A percentile compares a stretch with the other conserved stretches of the same genome.
Conservation (phyloP, 352 stramenopile species). For the Phytophthora quininea region DNA sequence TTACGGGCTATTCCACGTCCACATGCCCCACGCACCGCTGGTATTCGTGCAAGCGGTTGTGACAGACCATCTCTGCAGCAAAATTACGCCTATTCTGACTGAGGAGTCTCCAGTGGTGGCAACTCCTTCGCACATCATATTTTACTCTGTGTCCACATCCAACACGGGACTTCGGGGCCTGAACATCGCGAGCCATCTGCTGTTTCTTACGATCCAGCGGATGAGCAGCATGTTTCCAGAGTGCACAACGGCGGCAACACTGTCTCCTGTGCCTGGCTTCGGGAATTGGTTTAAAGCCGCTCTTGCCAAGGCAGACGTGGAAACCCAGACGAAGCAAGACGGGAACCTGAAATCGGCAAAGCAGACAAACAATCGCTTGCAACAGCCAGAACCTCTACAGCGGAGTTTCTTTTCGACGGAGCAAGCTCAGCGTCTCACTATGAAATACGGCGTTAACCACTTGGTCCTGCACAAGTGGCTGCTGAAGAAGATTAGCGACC, state of each 20-base stretch:
- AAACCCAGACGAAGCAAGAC: conserved; percentile 20
- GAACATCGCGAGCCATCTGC: conserved; percentile 82
- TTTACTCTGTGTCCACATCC: conserved; percentile 86
- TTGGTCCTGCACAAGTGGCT: conserved; percentile 73
- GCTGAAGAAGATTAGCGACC: conserved; percentile 54
- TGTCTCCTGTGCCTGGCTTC: conserved; percentile 84
- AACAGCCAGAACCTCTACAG: conserved; percentile 30
- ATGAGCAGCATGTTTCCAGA: conserved; percentile 70
- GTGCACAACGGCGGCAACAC: conserved; percentile 69
- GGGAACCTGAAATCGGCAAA: conserved; percentile 24
- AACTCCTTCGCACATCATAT: conserved; percentile 80
- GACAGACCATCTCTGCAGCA: conserved; percentile 68
- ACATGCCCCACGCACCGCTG: conserved; percentile 72
- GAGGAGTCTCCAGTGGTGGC: conserved; percentile 45
- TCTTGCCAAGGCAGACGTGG: conserved; percentile 37
- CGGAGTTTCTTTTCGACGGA: conserved; percentile 57
- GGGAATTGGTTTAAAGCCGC: conserved; percentile 63
- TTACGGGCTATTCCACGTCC: conserved; percentile 85
- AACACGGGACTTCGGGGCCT: conserved; percentile 79
- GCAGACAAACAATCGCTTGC: conserved; percentile 15
- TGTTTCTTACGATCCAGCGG: conserved; percentile 85
- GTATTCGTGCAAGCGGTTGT: conserved; percentile 82
- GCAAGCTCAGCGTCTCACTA: conserved; percentile 53
- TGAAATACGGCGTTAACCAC: conserved; percentile 68
- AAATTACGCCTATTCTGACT: conserved; percentile 70